Evolutionary conservation across 1,284 basidiomycete genomes (phyloP).

Genomic region (Microstroma glucosiphilum): DNA sequence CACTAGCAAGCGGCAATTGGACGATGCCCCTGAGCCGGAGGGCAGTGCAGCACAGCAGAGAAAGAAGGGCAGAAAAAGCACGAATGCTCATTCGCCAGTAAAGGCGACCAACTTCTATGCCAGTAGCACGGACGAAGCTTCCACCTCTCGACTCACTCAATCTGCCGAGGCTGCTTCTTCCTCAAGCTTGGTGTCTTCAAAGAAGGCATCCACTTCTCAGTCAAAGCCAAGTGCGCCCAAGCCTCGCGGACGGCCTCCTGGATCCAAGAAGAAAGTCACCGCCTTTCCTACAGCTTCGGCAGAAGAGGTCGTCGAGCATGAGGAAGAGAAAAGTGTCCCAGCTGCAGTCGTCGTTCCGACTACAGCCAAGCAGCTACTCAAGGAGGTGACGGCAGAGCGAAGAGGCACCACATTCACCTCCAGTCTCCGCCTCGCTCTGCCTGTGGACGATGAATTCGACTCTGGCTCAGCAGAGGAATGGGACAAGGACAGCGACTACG

Average conservation of each 20-base stretch:
- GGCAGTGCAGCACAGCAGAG: background rate
- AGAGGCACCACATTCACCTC: constrained; percentile 3
- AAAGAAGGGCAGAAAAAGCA: background rate
- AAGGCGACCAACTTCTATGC: constrained; percentile 8
- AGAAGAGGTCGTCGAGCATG: background rate
- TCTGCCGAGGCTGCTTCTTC: background rate
- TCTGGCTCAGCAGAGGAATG: constrained; percentile 6
- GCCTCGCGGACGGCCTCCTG: background rate
- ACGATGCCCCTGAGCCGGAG: background rate
- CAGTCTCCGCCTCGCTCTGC: constrained; percentile 1
- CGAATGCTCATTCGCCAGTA: background rate
- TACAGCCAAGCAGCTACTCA: background rate
- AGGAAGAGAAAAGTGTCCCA: background rate
- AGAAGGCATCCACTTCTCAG: background rate
- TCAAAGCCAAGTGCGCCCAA: background rate
- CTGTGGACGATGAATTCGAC: background rate
- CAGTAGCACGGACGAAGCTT: background rate
- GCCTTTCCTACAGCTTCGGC: background rate
- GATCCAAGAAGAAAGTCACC: background rate
- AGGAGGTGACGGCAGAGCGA: background rate
- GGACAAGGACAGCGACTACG: constrained; percentile 5
- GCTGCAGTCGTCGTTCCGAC: background rate
- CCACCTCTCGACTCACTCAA: background rate
- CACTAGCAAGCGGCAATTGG: background rate
- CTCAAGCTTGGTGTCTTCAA: background rate